These are phyloP conservation scores for Sordaria brevicollis DNA, from an alignment of 495 filamentous ascomycete genomes.

Conservation along the genomic window DNA sequence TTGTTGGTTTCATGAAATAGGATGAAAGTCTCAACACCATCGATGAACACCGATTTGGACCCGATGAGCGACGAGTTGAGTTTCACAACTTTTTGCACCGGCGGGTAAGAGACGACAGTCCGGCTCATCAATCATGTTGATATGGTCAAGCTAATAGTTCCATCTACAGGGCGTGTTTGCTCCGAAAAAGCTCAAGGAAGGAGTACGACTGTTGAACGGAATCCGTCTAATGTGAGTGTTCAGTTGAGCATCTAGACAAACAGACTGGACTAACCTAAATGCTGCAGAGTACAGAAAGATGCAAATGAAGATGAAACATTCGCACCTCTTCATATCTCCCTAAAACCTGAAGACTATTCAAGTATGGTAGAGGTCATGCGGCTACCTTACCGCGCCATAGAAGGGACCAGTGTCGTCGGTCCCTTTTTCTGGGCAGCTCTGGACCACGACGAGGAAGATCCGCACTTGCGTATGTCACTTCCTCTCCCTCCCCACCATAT, in stretches of 20 bases:
- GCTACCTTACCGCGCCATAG: conserved; percentile 42
- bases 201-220: conserved; percentile 30
- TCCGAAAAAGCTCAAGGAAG: conserved; percentile 27
- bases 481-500: not conserved
- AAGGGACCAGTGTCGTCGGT: conserved; percentile 40
- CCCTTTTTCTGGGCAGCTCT: conserved; percentile 47
- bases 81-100: conserved; percentile 43
- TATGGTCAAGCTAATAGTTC: not conserved
- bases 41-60: conserved; percentile 35
- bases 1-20: conserved; percentile 8
- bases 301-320: conserved; percentile 42
- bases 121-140: not conserved
- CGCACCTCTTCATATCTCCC: conserved; percentile 33
- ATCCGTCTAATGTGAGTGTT: conserved; percentile 40
- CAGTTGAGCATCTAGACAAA: not conserved
- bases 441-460: conserved; percentile 40
- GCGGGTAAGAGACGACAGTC: conserved; percentile 23
- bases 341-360: conserved; percentile 30
- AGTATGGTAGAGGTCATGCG: conserved; percentile 30
- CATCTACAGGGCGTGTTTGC: conserved; percentile 36
- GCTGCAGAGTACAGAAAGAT: conserved; percentile 38
- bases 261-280: not conserved
- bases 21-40: conserved; percentile 31
- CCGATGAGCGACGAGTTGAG: conserved; percentile 34
- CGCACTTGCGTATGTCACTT: conserved; percentile 36